phyloP scores from a whole-genome alignment of 768 basidiomycete genomes.

The Amanita thiersii region DNA sequence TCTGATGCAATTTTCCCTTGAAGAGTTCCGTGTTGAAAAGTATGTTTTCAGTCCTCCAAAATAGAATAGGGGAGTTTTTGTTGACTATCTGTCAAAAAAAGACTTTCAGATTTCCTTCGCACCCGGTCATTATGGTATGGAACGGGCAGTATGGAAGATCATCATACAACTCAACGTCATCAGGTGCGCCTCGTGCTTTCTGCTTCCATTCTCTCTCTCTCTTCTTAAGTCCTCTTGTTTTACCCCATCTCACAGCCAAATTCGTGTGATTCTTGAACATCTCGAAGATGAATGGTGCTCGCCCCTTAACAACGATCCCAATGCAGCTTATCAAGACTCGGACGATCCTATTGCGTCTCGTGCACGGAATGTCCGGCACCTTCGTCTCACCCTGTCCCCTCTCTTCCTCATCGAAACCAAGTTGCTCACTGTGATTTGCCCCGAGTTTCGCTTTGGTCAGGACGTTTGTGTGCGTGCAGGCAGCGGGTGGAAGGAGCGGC shows the following conservation, averaged over 20 bases:
- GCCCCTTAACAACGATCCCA: conserved; percentile 12
- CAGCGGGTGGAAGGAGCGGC: conserved; percentile 46
- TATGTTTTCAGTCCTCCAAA: conserved; percentile 13
- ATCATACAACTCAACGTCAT: conserved; percentile 68
- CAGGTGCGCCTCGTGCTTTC: conserved; percentile 25
- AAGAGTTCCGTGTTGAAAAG: conserved; percentile 46
- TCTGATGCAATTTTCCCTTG: not conserved
- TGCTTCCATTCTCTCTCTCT: not conserved
- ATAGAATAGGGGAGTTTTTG: not conserved
- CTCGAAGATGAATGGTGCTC: conserved; percentile 4
- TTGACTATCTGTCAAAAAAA: conserved; percentile 14
- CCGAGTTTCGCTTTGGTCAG: conserved; percentile 27
- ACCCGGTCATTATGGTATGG: conserved; percentile 49
- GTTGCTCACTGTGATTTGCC: conserved; percentile 41
- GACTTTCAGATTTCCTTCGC: conserved; percentile 66
- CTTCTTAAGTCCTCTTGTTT: not conserved
- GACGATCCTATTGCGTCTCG: conserved; percentile 12
- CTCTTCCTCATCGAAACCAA: conserved; percentile 49
- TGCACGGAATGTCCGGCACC: conserved; percentile 21
- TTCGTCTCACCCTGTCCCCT: conserved; percentile 31
- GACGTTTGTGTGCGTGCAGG: conserved; percentile 50
- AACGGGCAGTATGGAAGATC: conserved; percentile 51
- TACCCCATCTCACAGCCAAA: conserved; percentile 29
- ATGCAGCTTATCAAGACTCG: conserved; percentile 7
- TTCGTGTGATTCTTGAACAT: conserved; percentile 45